phyloP scores from a whole-genome alignment of 2,329 filamentous ascomycete species.

The Xylariaceae sp. region DNA sequence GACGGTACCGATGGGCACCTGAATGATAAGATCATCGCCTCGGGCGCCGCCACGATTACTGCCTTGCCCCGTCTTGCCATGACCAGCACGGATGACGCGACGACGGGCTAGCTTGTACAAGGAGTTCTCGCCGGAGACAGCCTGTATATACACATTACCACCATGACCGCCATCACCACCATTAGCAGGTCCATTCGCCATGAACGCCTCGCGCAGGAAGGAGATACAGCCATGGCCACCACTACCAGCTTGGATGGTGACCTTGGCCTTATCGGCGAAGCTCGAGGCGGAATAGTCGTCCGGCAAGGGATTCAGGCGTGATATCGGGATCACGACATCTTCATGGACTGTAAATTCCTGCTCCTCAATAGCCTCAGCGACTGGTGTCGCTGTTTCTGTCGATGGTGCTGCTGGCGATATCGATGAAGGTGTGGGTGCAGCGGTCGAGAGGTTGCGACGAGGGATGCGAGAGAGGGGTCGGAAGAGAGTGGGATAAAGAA shows the following conservation, averaged over 20 bases:
- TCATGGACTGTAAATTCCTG: conserved; percentile 29
- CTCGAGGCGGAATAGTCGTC: conserved; percentile 77
- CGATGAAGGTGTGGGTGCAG: conserved; percentile 16
- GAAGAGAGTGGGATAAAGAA: conserved; percentile 48
- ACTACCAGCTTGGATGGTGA: conserved; percentile 70
- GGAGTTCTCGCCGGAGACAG: conserved; percentile 83
- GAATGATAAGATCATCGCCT: conserved; percentile 81
- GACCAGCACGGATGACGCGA: conserved; percentile 66
- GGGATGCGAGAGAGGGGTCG: conserved; percentile 27
- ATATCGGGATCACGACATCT: conserved; percentile 40
- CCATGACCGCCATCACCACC: conserved; percentile 91
- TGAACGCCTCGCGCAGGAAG: conserved; percentile 85
- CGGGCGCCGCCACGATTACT: conserved; percentile 68
- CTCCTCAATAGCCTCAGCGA: conserved; percentile 20
- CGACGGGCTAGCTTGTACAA: conserved; percentile 83
- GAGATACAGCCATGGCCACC: conserved; percentile 93
- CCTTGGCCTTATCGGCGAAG: conserved; percentile 79
- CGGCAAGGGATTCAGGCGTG: conserved; percentile 72
- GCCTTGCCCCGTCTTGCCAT: conserved; percentile 74
- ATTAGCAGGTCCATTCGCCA: conserved; percentile 84
- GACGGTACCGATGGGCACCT: conserved; percentile 89
- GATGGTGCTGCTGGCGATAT: conserved; percentile 5
- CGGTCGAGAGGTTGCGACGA: conserved; percentile 25
- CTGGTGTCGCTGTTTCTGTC: conserved; percentile 5
- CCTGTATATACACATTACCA: conserved; percentile 91